Conservation (phyloP, 257 asterid species). For the Fraxinus pennsylvanica region DNA sequence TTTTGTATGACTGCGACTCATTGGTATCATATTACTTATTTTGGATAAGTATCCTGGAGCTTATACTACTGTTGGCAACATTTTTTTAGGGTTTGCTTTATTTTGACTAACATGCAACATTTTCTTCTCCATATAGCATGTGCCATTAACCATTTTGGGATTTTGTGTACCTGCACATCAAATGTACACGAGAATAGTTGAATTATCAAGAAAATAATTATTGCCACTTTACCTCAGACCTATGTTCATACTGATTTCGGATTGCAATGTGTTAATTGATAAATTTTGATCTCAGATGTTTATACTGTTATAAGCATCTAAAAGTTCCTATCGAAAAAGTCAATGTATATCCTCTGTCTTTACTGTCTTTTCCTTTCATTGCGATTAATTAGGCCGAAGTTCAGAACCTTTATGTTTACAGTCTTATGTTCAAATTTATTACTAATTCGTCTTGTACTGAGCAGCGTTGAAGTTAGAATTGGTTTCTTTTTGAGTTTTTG, state of each 20-base stretch:
- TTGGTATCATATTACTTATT: not conserved
- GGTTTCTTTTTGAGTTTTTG: not conserved
- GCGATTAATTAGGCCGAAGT: not conserved
- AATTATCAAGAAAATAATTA: not conserved
- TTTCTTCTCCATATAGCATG: not conserved
- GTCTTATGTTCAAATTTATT: not conserved
- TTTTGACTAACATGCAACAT: not conserved
- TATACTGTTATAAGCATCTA: not conserved
- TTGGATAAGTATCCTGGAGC: not conserved
- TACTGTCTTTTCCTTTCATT: not conserved
- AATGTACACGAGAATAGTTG: not conserved
- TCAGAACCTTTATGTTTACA: not conserved
- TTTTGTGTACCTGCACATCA: not conserved
- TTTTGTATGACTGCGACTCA: not conserved
- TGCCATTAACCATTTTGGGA: not conserved
- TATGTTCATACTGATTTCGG: not conserved
- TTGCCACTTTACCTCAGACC: not conserved
- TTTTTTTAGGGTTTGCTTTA: not conserved
- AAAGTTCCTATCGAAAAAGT: not conserved
- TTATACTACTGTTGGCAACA: not conserved
- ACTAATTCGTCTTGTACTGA: not conserved
- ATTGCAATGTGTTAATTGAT: not conserved
- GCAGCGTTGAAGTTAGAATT: conserved; percentile 7
- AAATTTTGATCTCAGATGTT: not conserved
- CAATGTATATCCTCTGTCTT: not conserved